A percentile compares a stretch with the other conserved stretches of the same genome.
These are phyloP conservation scores for Trichoderma aggressivum DNA, from an alignment of 2,329 filamentous ascomycete genomes.

Conservation along the genomic window DNA sequence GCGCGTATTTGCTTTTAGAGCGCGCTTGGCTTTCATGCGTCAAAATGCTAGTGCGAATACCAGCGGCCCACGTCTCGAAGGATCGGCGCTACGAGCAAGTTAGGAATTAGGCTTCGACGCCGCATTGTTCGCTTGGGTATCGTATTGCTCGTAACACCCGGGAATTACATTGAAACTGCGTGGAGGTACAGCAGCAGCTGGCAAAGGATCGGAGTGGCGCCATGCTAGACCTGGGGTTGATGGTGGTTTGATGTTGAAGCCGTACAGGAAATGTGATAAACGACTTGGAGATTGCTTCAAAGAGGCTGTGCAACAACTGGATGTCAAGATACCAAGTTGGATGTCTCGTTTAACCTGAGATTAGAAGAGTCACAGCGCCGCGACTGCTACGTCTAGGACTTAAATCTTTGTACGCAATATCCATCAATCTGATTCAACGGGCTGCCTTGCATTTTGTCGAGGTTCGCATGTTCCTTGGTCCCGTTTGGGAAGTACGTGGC, in stretches of 20 bases:
- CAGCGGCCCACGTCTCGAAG: not conserved
- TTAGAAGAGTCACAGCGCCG: not conserved
- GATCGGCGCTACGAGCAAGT: not conserved
- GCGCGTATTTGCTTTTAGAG: not conserved
- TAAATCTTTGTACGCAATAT: not conserved
- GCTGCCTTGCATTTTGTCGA: not conserved
- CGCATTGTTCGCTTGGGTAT: not conserved
- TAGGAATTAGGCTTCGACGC: not conserved
- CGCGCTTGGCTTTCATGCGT: not conserved
- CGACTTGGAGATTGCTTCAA: not conserved
- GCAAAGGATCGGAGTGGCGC: not conserved
- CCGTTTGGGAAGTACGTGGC: conserved; percentile 8
- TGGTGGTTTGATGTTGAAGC: not conserved
- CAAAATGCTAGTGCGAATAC: not conserved
- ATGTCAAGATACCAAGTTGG: not conserved
- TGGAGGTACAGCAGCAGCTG: not conserved
- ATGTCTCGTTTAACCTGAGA: not conserved
- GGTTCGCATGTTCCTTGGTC: not conserved
- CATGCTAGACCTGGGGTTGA: not conserved
- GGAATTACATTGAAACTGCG: not conserved
- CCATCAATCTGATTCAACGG: not conserved
- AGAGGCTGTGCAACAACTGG: not conserved
- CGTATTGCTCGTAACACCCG: not conserved
- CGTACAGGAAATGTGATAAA: not conserved
- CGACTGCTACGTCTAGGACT: not conserved